Evolutionary conservation across 2,329 filamentous ascomycete species (phyloP), one percentile per base, ranked within the genome.

Genomic region (Dothideomycetes sp.): DNA sequence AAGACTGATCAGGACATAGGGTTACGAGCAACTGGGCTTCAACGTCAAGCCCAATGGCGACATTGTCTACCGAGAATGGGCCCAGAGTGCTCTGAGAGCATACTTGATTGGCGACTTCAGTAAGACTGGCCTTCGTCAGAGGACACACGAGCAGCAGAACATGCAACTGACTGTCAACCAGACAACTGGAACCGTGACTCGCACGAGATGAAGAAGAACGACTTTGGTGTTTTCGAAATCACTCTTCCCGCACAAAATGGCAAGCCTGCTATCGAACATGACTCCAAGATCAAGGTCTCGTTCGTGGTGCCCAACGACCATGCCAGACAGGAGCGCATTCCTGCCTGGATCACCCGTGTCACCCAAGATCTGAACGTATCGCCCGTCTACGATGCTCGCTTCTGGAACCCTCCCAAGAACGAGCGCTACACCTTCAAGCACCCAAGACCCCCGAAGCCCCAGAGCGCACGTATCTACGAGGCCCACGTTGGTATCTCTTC

Each of bases 401-500:
- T 98, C 68, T 98, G 91, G 91, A 95, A 96, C 58, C 91, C 91
- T 23, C 86, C 87, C 3, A 62, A 71, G 34, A 65, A 70, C 27
- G 78, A 93, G 56, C 76, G 68, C 55, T 96, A 96, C 60, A 69
- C 75, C 41, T 94, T 94, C 73, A 88, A 93, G 67, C 76, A 96
- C 61, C 54, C 74, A 33, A 75, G 82, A 36, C 91, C 89, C 5
- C 78, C 80, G 60, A 93, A 89, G 69, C 91, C 91, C 1, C 62
- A 70, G 43, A 94, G 87, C 53, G 78, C 76, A n/a, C 81, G 91
- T 36, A 87, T 98, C 44, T 98, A 98, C 64, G 91, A 98, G 64
- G 91, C 91, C n/a, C 91, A 98, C 57, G 87, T 98, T 29, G 91
- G 91, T 36, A 98, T 98, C 52, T 95, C 89, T 5, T 91, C 86